Evolutionary conservation across 1,139 yeast genomes (phyloP).

Genomic region (Candida gigantensis): DNA sequence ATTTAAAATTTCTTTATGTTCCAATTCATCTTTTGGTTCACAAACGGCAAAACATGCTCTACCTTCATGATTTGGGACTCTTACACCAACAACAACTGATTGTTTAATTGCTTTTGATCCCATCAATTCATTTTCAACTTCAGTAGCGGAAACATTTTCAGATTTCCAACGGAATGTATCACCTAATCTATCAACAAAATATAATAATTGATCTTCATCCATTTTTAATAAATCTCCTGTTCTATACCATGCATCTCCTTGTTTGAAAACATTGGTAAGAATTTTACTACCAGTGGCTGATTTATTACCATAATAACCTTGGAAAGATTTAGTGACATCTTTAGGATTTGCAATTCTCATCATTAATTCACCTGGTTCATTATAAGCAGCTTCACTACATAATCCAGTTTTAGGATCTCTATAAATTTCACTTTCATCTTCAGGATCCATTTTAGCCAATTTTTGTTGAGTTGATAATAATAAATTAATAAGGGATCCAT

Average conservation of each 20-base stretch:
- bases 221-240: conserved; percentile 79
- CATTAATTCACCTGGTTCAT: conserved; percentile 86
- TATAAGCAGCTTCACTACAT: conserved; percentile 33
- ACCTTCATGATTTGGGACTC: conserved; percentile 88
- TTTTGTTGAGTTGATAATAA: conserved; percentile 59
- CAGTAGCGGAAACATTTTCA: conserved; percentile 92
- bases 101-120: conserved; percentile 60
- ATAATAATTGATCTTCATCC: conserved; percentile 71
- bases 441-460: conserved; percentile 76
- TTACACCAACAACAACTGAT: conserved; percentile 86
- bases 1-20: conserved; percentile 31
- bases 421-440: conserved; percentile 71
- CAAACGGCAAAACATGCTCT: conserved; percentile 89
- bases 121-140: conserved; percentile 76
- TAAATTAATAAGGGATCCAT: conserved; percentile 64
- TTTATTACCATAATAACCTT: conserved; percentile 84
- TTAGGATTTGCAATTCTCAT: conserved; percentile 71
- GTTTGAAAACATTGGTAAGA: conserved; percentile 66
- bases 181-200: conserved; percentile 90
- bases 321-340: conserved; percentile 72
- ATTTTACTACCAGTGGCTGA: conserved; percentile 79
- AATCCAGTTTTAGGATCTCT: conserved; percentile 72
- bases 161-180: conserved; percentile 98
- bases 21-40: conserved; percentile 46
- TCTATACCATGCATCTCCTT: conserved; percentile 92